Evolutionary conservation across 345 rosid species (phyloP), one percentile per base, ranked within the genome.

Genomic region (Limnanthes douglasii): DNA sequence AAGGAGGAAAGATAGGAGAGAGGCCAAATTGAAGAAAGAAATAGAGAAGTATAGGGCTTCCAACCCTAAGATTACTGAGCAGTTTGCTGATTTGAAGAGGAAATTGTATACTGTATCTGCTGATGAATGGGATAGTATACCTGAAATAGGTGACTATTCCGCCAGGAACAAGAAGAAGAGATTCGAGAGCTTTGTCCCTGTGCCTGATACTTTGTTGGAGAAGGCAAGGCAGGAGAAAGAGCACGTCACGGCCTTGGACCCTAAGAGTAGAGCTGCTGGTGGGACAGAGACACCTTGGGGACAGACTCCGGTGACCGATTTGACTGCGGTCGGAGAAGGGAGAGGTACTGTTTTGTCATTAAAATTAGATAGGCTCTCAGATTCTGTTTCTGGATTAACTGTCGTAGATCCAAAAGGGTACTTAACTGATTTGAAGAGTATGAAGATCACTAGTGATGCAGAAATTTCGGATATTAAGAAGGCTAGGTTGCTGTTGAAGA

Each of bases 391-490:
- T 0, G 97, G 95, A 19, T 52, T 69, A 39, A 83, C 97, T 46
- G 95, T 88, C 43, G 93, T 88, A 31, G 95, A 88, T 46, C 97
- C 95, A 0, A 79, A 88, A 51, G 90, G 95, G 0, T 83, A 88
- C 37, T 72, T 88, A 51, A 88, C 86, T 50, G 95, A 79, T 54
- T 47, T 88, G 63, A 83, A 75, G 70, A 83, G 93, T 49, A 83
- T 75, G 95, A 83, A 88, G 61, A 88, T 73, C 33, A 88, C 90
- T 34, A 83, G 95, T 53, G 95, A 88, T 69, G 93, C 86, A 1
- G 93, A 88, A 66, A 73, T 88, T 33, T 72, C 86, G 0, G 90
- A 88, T 70, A 82, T 86, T 31, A 88, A 83, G 62, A 83, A 73
- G 66, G 97, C 95, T 2, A 76, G 95, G 48, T 43, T 88, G 54